Conservation (phyloP, 2,329 filamentous ascomycete genomes). For the Fusarium sp. region DNA sequence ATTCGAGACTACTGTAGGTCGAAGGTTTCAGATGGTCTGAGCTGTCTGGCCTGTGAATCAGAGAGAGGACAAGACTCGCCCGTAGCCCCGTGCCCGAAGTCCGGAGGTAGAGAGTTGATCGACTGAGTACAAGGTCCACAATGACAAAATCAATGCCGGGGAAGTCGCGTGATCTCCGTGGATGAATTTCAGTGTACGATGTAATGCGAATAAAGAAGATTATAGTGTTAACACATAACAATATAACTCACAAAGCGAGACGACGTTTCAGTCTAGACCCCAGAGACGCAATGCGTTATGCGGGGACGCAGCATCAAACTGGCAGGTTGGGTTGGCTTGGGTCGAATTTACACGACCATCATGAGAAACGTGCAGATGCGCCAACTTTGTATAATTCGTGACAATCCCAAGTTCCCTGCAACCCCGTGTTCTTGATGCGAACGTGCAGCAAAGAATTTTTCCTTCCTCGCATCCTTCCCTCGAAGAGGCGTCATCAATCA, state of each 20-base stretch:
- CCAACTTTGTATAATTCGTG: conserved; percentile 39
- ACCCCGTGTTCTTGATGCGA: conserved; percentile 27
- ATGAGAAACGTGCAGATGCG: conserved; percentile 16
- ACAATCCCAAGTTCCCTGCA: conserved; percentile 18
- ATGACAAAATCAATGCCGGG: conserved; percentile 12
- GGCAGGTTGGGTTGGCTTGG: neutral
- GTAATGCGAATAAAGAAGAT: conserved; percentile 8
- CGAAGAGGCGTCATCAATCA: conserved; percentile 37
- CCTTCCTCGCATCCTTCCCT: conserved; percentile 18
- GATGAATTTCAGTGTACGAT: conserved; percentile 9
- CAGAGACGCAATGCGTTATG: conserved; percentile 28
- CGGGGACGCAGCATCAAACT: conserved; percentile 27
- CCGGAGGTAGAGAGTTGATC: neutral
- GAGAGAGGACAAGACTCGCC: conserved; percentile 1
- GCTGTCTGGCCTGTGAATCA: conserved; percentile 15
- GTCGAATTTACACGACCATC: conserved; percentile 2
- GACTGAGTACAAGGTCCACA: conserved; percentile 22
- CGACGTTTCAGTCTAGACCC: conserved; percentile 7
- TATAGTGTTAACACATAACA: neutral
- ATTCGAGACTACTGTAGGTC: conserved; percentile 21
- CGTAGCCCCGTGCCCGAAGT: conserved; percentile 18
- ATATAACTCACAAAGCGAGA: conserved; percentile 3
- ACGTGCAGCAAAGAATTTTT: conserved; percentile 25
- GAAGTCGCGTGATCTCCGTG: conserved; percentile 30
- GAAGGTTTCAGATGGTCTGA: conserved; percentile 26